phyloP scores from a whole-genome alignment of 495 filamentous ascomycete genomes.

The Astrothelium subdiscretum region DNA sequence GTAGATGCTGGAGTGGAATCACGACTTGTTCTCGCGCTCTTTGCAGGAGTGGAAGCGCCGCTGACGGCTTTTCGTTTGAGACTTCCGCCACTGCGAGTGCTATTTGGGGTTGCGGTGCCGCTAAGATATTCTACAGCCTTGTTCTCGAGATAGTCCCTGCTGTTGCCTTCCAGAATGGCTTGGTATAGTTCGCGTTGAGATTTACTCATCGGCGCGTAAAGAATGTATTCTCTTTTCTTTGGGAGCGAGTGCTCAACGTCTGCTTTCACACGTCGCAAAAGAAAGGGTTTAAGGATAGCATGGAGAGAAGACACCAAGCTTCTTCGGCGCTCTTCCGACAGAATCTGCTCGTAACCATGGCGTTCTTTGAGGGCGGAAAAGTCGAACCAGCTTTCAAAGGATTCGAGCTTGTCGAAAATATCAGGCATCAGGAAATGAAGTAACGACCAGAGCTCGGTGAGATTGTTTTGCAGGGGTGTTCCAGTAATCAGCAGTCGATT shows the following conservation, averaged over 20 bases:
- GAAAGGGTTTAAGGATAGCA: conserved; percentile 80
- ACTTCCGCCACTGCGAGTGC: conserved; percentile 31
- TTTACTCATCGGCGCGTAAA: conserved; percentile 79
- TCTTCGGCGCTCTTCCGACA: conserved; percentile 66
- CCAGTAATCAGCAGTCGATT: conserved; percentile 89
- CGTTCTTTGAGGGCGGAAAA: conserved; percentile 78
- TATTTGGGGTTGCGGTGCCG: conserved; percentile 17
- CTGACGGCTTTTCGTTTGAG: conserved; percentile 41
- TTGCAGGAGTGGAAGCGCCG: conserved; percentile 37
- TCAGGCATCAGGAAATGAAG: conserved; percentile 87
- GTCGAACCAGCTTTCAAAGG: conserved; percentile 92
- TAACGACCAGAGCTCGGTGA: conserved; percentile 89
- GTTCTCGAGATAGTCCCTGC: conserved; percentile 68
- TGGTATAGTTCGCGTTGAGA: conserved; percentile 87
- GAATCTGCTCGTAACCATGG: conserved; percentile 54
- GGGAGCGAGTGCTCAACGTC: conserved; percentile 87
- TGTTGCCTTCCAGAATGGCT: conserved; percentile 67
- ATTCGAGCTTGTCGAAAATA: conserved; percentile 78
- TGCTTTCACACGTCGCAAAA: conserved; percentile 78
- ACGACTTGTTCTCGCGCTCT: conserved; percentile 62
- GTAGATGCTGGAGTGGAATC: conserved; percentile 53
- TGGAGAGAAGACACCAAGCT: conserved; percentile 83
- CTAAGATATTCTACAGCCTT: conserved; percentile 60
- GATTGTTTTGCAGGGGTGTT: conserved; percentile 91
- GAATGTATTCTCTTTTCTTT: conserved; percentile 89